These are phyloP conservation scores for Haematococcus sp. DNA, from an alignment of 139 green algal species.

Conservation along the genomic window DNA sequence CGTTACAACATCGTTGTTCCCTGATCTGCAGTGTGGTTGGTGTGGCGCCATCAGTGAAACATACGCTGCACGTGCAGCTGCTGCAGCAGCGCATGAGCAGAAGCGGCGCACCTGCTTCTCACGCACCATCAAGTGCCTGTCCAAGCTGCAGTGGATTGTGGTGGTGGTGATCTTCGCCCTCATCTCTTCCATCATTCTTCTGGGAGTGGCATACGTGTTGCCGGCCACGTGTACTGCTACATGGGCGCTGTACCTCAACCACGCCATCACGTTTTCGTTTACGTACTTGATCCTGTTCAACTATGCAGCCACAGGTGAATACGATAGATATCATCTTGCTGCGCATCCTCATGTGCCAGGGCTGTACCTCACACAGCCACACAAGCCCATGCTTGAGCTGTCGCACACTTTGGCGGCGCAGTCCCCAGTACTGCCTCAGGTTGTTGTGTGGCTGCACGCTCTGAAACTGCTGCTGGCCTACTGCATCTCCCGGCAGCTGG, in stretches of 20 bases:
- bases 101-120: conserved; percentile 1
- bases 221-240: not conserved
- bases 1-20: too few relatives aligned
- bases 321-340: too few relatives aligned
- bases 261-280: conserved; percentile 13
- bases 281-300: conserved; percentile 27
- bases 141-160: conserved; percentile 6
- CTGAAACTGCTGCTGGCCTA: too few relatives aligned
- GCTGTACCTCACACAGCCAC: too few relatives aligned
- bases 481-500: too few relatives aligned
- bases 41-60: conserved; percentile 10
- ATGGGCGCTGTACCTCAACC: conserved; percentile 6
- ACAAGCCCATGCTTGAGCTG: too few relatives aligned
- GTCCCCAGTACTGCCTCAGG: too few relatives aligned
- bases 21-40: conserved; percentile 8
- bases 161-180: not conserved
- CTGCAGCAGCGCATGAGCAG: not conserved
- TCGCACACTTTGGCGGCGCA: too few relatives aligned
- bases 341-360: too few relatives aligned
- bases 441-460: too few relatives aligned
- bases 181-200: conserved; percentile 4
- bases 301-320: conserved; percentile 14
- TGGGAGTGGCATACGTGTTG: conserved; percentile 3
- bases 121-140: not conserved
- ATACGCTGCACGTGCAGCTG: not conserved